These are phyloP conservation scores for Diutina sp. DNA, from an alignment of 1,139 yeast genomes.

Conservation along the genomic window DNA sequence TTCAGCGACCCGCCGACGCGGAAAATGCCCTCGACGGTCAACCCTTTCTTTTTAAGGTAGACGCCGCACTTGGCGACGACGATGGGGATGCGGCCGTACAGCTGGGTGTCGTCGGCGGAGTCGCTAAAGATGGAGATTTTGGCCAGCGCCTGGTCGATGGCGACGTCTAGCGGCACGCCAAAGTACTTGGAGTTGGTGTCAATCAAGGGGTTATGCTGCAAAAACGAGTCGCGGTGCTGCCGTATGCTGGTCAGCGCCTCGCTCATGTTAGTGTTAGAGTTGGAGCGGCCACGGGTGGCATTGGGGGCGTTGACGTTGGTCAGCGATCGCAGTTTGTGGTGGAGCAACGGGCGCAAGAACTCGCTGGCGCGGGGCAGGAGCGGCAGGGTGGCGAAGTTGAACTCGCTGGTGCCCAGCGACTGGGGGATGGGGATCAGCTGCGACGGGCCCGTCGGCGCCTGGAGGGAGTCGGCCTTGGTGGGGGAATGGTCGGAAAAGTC, in stretches of 20 bases:
- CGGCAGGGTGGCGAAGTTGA: slow-evolving; percentile 4
- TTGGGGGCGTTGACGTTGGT: slow-evolving; percentile 26
- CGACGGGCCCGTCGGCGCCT: slow-evolving; percentile 5
- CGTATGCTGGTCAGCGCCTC: slow-evolving; percentile 25
- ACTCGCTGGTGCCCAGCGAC: background rate
- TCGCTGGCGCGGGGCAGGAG: slow-evolving; percentile 13
- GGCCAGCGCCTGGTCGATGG: slow-evolving; percentile 65
- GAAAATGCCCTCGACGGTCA: slow-evolving; percentile 80
- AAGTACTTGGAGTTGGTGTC: slow-evolving; percentile 51
- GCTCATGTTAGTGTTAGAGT: slow-evolving; percentile 17
- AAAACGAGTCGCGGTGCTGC: slow-evolving; percentile 45
- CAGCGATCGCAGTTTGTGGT: slow-evolving; percentile 37
- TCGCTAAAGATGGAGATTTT: slow-evolving; percentile 45
- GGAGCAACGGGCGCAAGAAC: slow-evolving; percentile 32
- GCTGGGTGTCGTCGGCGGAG: slow-evolving; percentile 28
- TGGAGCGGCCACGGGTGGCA: slow-evolving; percentile 19
- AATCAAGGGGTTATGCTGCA: slow-evolving; percentile 29
- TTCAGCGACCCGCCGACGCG: slow-evolving; percentile 88
- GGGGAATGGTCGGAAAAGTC: slow-evolving; percentile 6
- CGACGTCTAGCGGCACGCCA: slow-evolving; percentile 69
- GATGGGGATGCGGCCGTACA: slow-evolving; percentile 72
- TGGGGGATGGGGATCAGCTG: background rate
- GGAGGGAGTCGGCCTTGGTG: slow-evolving; percentile 5
- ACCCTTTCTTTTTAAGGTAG: slow-evolving; percentile 63
- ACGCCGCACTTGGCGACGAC: slow-evolving; percentile 96